Conservation (phyloP, 208 protist species). For the Leishmania aethiopica region DNA sequence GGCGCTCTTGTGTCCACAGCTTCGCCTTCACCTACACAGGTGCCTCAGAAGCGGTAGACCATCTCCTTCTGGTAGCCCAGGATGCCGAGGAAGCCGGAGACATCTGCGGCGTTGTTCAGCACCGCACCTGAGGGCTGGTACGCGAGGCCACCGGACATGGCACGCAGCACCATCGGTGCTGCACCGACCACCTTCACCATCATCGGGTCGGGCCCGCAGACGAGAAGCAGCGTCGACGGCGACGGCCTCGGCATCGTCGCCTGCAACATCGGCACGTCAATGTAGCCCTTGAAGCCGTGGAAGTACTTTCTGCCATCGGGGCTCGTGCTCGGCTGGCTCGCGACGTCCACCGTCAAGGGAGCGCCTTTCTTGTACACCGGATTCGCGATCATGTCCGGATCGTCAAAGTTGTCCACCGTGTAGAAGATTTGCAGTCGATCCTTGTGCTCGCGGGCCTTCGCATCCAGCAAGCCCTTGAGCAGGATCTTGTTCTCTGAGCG, state of each 20-base stretch:
- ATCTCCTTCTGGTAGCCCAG: slow-evolving; percentile 83
- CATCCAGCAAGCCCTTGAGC: slow-evolving; percentile 89
- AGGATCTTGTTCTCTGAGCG: slow-evolving; percentile 93
- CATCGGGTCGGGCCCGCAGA: slow-evolving; percentile 90
- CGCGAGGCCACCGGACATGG: slow-evolving; percentile 72
- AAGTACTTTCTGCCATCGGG: slow-evolving; percentile 67
- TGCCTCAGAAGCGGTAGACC: slow-evolving; percentile 82
- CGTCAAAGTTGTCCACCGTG: slow-evolving; percentile 80
- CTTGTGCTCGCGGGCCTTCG: slow-evolving; percentile 52
- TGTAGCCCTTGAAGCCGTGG: slow-evolving; percentile 81
- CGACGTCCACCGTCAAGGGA: slow-evolving; percentile 40
- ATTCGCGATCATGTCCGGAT: slow-evolving; percentile 48
- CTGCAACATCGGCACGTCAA: slow-evolving; percentile 69
- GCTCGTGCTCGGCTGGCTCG: slow-evolving; percentile 35
- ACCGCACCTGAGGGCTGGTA: slow-evolving; percentile 80
- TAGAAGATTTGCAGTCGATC: slow-evolving; percentile 90
- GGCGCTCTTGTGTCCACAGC: not conserved
- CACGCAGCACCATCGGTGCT: slow-evolving; percentile 52
- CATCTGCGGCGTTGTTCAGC: slow-evolving; percentile 81
- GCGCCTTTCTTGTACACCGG: slow-evolving; percentile 39
- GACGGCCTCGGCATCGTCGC: slow-evolving; percentile 79
- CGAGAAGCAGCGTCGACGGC: slow-evolving; percentile 73
- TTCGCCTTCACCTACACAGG: not conserved
- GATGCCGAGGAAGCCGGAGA: slow-evolving; percentile 68
- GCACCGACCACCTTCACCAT: slow-evolving; percentile 78